Conservation (phyloP, 1,284 basidiomycete genomes). For the Ustilago shanxiensis region DNA sequence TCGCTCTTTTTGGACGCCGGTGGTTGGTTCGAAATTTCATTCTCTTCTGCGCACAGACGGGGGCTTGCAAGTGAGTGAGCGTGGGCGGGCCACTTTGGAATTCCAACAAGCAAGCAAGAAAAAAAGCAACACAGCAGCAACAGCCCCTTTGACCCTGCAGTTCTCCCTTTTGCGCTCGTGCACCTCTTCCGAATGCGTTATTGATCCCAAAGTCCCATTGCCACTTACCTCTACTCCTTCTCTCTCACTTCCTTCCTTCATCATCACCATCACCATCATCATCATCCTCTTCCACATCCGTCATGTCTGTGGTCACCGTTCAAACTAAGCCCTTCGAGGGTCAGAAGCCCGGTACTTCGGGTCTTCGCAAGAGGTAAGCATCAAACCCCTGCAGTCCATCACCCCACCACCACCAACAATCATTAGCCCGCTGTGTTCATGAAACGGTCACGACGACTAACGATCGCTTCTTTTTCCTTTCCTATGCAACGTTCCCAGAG, state of each 20-base stretch:
- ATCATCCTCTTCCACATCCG: slow-evolving; percentile 2
- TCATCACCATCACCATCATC: neutral
- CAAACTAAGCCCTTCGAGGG: slow-evolving; percentile 68
- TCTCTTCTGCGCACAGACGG: neutral
- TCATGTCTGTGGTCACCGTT: slow-evolving; percentile 64
- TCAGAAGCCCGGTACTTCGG: slow-evolving; percentile 70
- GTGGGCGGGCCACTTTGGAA: neutral
- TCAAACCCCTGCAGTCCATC: slow-evolving; percentile 20
- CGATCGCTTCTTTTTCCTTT: neutral
- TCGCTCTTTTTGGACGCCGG: slow-evolving; percentile 1
- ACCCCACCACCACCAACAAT: too few species aligned
- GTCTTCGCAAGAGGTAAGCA: slow-evolving; percentile 62
- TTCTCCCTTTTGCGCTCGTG: neutral
- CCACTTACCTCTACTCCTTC: neutral
- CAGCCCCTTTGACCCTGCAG: neutral
- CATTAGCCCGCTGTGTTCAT: too few species aligned
- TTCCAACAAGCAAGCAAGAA: too few species aligned
- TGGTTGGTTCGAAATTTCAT: neutral
- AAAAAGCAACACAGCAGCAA: slow-evolving; percentile 1
- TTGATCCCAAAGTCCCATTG: neutral
- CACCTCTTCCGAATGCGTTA: neutral
- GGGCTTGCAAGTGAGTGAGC: neutral
- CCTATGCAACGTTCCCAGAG: slow-evolving; percentile 29
- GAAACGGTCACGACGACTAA: too few species aligned
- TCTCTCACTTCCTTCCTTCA: neutral